Base-by-base conservation (phyloP, 2,329 filamentous ascomycete species). In the Colletotrichum orchidophilum region DNA sequence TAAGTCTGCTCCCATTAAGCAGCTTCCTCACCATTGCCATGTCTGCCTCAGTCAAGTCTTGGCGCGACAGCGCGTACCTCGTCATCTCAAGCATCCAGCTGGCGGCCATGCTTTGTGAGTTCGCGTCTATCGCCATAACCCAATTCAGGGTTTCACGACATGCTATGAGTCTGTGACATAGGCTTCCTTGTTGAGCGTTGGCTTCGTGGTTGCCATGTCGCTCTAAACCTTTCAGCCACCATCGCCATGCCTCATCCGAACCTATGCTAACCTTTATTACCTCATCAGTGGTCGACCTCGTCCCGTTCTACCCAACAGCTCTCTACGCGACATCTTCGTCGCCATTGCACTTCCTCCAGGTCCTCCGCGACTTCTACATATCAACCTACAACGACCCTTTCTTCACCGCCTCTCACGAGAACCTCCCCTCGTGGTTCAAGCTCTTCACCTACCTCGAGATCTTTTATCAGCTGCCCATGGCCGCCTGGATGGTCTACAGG, bases 321-420 rank as follows among this genome's bases (percentile, higher is more conserved):
- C 82, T 89, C 55, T 87, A 83, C 78, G 75, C 79, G 3, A 70
- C 80, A 0, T 75, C 81, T 1, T 80, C 77, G 5, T 77, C 83
- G 0, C 87, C 87, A 0, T 79, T 90, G 7, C 84, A 87, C 77
- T 81, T 84, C 73, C 80, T 89, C 55, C 78, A 82, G 73, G 66
- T 78, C 42, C 76, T 89, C 68, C 85, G 86, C 69, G 70, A 79
- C 3, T 83, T 81, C 75, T 90, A 90, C 79, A 78, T 86, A 53
- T 71, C 77, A 42, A 79, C 80, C 12, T 86, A 86, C 74, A 86
- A 87, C 67, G 88, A 90, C 78, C 87, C 87, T 8, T 87, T 88
- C 79, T 85, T 87, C 76, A 77, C 80, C 49, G 75, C 80, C 35
- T 76, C 82, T 42, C 78, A 79, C 11, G 76, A 74, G 2, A 50